A percentile compares a stretch with the other conserved stretches of the same genome.
Evolutionary conservation across 306 rosid genomes (phyloP).

Genomic region (Inga oerstediana): DNA sequence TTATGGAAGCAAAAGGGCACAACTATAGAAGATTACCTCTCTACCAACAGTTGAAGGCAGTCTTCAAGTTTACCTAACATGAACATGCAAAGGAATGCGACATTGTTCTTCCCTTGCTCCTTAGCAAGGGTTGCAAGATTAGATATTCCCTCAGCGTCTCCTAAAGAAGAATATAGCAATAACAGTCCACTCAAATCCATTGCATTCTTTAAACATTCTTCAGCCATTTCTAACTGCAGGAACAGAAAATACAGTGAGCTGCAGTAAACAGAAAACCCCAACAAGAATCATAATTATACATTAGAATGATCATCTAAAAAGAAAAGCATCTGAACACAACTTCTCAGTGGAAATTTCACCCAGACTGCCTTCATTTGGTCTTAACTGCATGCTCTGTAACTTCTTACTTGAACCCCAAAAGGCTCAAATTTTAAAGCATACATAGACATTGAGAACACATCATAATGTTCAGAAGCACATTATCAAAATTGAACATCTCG

Average conservation of each 20-base stretch:
- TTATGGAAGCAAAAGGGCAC: slow-evolving; percentile 14
- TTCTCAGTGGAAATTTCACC: slow-evolving; percentile 18
- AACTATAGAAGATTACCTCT: slow-evolving; percentile 62
- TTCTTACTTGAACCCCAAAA: slow-evolving; percentile 21
- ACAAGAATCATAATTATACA: slow-evolving; percentile 19
- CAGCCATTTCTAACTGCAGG: slow-evolving; percentile 95
- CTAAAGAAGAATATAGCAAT: slow-evolving; percentile 94
- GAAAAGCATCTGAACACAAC: slow-evolving; percentile 17
- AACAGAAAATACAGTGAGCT: slow-evolving; percentile 37
- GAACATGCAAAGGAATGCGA: slow-evolving; percentile 92
- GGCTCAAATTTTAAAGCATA: slow-evolving; percentile 14
- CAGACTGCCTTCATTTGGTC: slow-evolving; percentile 29
- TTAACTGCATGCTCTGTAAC: slow-evolving; percentile 10
- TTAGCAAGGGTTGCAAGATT: slow-evolving; percentile 84
- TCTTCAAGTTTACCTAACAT: slow-evolving; percentile 97
- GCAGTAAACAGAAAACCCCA: slow-evolving; percentile 20
- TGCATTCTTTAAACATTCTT: slow-evolving; percentile 89
- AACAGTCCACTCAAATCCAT: slow-evolving; percentile 94
- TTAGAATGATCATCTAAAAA: slow-evolving; percentile 24
- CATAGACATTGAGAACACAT: slow-evolving; percentile 13
- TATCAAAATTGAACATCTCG: slow-evolving; percentile 21
- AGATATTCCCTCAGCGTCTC: slow-evolving; percentile 95
- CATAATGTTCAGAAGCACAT: slow-evolving; percentile 28
- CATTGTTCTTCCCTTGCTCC: slow-evolving; percentile 98
- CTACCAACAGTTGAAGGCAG: slow-evolving; percentile 93